A percentile compares a stretch with the other conserved stretches of the same genome.
Evolutionary conservation across 768 basidiomycete species (phyloP).

Genomic region (Agrocybe chaxingu): DNA sequence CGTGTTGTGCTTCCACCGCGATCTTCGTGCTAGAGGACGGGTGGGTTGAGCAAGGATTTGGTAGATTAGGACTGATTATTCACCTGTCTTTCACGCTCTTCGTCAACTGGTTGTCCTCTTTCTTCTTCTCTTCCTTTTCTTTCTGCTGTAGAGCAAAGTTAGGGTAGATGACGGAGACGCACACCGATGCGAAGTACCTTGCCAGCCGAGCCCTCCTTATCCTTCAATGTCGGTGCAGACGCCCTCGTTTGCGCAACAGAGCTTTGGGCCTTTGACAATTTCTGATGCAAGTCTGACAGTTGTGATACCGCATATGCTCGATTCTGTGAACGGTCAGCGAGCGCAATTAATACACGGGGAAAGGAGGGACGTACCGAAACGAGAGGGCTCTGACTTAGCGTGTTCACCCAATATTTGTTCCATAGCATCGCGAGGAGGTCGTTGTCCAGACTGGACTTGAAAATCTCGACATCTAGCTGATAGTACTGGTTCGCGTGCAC

Average conservation of each 20-base stretch:
- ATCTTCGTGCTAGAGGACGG: constrained; percentile 67
- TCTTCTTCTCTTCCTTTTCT: constrained; percentile 69
- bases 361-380: constrained; percentile 68
- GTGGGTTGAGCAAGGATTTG: too few species aligned
- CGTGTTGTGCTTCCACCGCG: constrained; percentile 88
- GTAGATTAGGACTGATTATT: constrained; percentile 10
- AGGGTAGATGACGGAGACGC: background rate
- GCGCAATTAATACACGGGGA: background rate
- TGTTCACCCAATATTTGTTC: constrained; percentile 99
- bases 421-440: constrained; percentile 87
- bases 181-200: constrained; percentile 35
- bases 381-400: constrained; percentile 87
- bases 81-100: constrained; percentile 94
- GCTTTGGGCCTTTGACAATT: constrained; percentile 67
- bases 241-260: constrained; percentile 59
- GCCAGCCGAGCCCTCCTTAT: constrained; percentile 37
- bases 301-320: constrained; percentile 93
- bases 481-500: constrained; percentile 99
- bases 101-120: constrained; percentile 81
- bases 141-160: constrained; percentile 28
- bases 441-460: constrained; percentile 87
- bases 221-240: constrained; percentile 49
- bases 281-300: constrained; percentile 85
- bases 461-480: constrained; percentile 89
- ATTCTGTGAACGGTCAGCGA: constrained; percentile 51